A percentile compares a stretch with the other conserved stretches of the same genome.
These are phyloP conservation scores for Pisolithus orientalis DNA, from an alignment of 768 basidiomycete genomes.

Conservation along the genomic window DNA sequence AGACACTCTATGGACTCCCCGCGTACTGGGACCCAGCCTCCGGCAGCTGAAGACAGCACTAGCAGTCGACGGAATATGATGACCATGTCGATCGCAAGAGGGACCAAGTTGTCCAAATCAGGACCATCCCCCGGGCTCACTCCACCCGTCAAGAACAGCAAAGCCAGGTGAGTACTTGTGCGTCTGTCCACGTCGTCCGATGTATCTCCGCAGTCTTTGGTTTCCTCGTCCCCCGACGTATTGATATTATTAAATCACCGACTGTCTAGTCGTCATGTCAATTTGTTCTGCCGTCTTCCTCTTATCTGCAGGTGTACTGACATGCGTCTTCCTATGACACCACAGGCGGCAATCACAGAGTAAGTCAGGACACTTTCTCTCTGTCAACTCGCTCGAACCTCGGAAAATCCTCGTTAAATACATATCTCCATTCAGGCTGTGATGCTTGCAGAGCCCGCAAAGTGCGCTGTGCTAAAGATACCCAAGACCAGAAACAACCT, in stretches of 20 bases:
- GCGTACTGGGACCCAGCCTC: neutral
- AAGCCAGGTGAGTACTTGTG: neutral
- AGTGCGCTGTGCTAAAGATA: conserved; percentile 77
- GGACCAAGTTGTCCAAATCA: neutral
- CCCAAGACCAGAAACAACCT: conserved; percentile 67
- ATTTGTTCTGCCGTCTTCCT: neutral
- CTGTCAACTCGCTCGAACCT: conserved; percentile 13
- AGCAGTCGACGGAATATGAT: neutral
- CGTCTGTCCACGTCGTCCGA: neutral
- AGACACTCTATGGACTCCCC: neutral
- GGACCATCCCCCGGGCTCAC: neutral
- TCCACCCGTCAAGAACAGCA: neutral
- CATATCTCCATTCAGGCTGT: conserved; percentile 47
- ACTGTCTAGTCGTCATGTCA: neutral
- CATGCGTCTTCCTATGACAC: conserved; percentile 22
- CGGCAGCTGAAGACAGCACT: neutral
- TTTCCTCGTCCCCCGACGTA: neutral
- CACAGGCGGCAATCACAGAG: conserved; percentile 81
- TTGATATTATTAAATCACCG: neutral
- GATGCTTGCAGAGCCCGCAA: conserved; percentile 85
- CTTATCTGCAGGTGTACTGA: conserved; percentile 17
- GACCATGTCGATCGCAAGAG: neutral
- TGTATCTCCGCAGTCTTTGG: neutral
- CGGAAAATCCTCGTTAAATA: conserved; percentile 14
- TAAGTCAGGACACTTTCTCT: conserved; percentile 31